Conservation (phyloP, 805 yeast species). For the Metschnikowia kofuensis region DNA sequence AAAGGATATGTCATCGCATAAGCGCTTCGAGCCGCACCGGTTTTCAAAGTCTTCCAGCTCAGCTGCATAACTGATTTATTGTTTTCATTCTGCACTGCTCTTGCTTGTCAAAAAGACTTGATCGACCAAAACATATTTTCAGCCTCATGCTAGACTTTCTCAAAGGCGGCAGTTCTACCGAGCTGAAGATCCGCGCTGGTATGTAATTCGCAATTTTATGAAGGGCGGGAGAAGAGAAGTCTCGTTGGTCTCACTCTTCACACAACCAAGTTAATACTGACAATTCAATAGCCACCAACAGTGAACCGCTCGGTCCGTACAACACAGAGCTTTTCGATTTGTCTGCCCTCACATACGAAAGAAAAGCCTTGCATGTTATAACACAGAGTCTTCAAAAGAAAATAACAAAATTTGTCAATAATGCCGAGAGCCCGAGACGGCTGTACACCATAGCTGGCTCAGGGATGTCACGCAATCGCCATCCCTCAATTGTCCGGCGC, state of each 20-base stretch:
- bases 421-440: conserved; percentile 5
- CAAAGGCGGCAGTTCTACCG: conserved; percentile 5
- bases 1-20: neutral
- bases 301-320: conserved; percentile 54
- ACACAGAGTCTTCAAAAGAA: conserved; percentile 40
- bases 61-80: neutral
- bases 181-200: conserved; percentile 15
- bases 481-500: neutral
- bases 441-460: neutral
- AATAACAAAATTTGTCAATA: conserved; percentile 20
- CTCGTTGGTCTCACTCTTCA: too few relatives aligned
- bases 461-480: neutral
- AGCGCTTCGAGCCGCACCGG: neutral
- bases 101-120: too few relatives aligned
- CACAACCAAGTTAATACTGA: neutral
- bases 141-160: conserved; percentile 5
- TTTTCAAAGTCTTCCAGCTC: neutral
- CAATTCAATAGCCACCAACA: conserved; percentile 43
- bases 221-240: neutral
- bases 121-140: neutral
- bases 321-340: conserved; percentile 54
- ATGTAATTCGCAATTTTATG: conserved; percentile 1
- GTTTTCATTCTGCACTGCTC: neutral
- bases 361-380: conserved; percentile 39
- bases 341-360: conserved; percentile 43